phyloP scores from a whole-genome alignment of 108 stramenopile genomes.

The Skeletonema potamos region DNA sequence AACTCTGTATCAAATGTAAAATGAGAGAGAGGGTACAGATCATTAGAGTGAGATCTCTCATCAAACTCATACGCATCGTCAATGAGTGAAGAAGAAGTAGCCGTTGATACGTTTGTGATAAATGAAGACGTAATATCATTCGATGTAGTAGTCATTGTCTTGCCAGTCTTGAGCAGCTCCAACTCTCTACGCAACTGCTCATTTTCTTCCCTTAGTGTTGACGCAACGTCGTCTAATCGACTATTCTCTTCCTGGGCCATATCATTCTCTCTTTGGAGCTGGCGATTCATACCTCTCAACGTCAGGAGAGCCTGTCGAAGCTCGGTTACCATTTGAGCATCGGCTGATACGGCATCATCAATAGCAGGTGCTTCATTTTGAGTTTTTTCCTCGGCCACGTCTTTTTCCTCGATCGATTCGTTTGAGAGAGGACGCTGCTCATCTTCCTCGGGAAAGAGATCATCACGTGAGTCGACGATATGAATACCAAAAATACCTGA shows the following conservation, averaged over 20 bases:
- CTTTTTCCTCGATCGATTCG: background rate
- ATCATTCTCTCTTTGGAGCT: background rate
- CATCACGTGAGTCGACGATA: background rate
- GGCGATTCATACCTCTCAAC: background rate
- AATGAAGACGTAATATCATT: background rate
- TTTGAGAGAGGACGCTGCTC: background rate
- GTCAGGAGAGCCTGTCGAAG: background rate
- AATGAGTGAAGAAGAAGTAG: background rate
- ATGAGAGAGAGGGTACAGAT: background rate
- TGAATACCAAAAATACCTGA: background rate
- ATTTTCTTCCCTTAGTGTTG: background rate
- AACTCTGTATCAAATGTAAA: background rate
- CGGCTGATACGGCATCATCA: background rate
- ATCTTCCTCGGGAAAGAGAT: background rate
- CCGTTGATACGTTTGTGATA: background rate
- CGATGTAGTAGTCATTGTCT: background rate
- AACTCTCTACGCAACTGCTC: background rate
- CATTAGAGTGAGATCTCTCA: background rate
- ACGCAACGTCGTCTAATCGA: background rate
- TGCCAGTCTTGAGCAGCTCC: background rate
- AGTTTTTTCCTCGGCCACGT: background rate
- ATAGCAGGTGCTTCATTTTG: background rate
- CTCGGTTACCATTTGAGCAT: slow-evolving; percentile 1
- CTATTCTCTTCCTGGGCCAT: background rate
- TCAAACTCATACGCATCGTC: background rate